Conservation (phyloP, 352 stramenopile species). For the Phytophthora sp. region DNA sequence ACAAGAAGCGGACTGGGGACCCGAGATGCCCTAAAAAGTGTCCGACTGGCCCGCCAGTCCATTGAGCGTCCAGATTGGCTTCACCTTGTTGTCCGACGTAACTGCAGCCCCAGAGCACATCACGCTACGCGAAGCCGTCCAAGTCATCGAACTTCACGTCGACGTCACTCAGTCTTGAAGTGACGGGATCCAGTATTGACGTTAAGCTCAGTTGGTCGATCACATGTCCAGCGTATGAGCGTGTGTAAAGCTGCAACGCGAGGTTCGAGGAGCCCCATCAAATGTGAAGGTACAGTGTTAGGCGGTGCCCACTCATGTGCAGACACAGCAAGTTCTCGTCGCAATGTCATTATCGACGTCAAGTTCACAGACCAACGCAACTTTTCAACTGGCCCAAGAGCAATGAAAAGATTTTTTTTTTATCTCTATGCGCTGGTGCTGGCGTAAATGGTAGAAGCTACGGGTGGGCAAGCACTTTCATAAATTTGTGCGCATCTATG, state of each 20-base stretch:
- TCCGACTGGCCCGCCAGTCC: too few species aligned
- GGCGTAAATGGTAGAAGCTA: too few species aligned
- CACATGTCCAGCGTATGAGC: conserved; percentile 15
- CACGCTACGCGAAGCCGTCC: conserved; percentile 48
- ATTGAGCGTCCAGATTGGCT: conserved; percentile 39
- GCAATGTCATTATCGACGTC: background rate
- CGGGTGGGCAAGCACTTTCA: too few species aligned
- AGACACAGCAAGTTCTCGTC: conserved; percentile 4
- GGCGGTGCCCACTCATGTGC: conserved; percentile 18
- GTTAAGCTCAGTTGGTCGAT: conserved; percentile 13
- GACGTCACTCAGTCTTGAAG: conserved; percentile 24
- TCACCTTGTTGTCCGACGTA: conserved; percentile 17
- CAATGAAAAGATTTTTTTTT: too few species aligned
- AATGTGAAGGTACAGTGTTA: conserved; percentile 23
- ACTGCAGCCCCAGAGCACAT: conserved; percentile 61
- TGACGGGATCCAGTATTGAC: conserved; percentile 28
- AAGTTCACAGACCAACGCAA: background rate
- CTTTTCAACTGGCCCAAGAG: conserved; percentile 9
- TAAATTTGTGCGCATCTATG: too few species aligned
- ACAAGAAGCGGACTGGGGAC: too few species aligned
- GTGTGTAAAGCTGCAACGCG: conserved; percentile 38
- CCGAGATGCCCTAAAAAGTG: too few species aligned
- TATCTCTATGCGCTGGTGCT: too few species aligned
- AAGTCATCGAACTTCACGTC: conserved; percentile 31
- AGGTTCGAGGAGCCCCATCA: conserved; percentile 41